phyloP scores from a whole-genome alignment of 1,139 yeast species.

The Magnusiomyces paraingens region DNA sequence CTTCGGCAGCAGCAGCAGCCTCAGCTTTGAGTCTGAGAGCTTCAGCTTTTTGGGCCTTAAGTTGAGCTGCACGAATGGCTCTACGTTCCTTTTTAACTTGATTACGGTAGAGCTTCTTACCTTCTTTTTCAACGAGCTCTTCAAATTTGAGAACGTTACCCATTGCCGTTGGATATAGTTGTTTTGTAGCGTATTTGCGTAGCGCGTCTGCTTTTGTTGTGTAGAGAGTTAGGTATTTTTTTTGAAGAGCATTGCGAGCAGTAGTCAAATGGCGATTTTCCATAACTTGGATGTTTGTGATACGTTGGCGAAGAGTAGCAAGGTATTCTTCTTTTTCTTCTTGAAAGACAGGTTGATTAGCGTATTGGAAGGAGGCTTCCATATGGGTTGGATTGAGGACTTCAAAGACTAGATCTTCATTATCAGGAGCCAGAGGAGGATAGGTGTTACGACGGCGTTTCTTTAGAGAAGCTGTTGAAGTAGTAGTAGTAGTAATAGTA shows the following conservation, averaged over 20 bases:
- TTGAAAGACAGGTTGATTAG: constrained; percentile 17
- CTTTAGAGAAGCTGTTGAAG: neutral
- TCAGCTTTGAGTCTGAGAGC: constrained; percentile 10
- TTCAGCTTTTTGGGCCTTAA: constrained; percentile 12
- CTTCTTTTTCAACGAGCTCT: constrained; percentile 21
- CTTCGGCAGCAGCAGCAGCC: constrained; percentile 21
- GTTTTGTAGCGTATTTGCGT: constrained; percentile 23
- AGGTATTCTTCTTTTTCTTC: constrained; percentile 24
- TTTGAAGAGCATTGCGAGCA: constrained; percentile 16
- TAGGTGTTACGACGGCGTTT: constrained; percentile 1
- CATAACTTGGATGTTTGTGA: constrained; percentile 14
- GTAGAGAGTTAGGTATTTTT: constrained; percentile 17
- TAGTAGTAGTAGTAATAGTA: neutral
- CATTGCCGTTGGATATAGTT: constrained; percentile 24
- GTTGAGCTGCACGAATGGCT: constrained; percentile 14
- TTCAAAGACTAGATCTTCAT: constrained; percentile 16
- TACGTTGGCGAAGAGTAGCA: constrained; percentile 17
- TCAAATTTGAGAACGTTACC: constrained; percentile 21
- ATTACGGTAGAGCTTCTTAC: constrained; percentile 13
- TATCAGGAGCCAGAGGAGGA: constrained; percentile 8
- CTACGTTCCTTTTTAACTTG: constrained; percentile 12
- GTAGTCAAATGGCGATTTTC: constrained; percentile 17
- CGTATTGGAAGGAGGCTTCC: constrained; percentile 17
- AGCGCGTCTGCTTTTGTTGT: constrained; percentile 20
- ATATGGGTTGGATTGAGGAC: constrained; percentile 14